Conservation (phyloP, 495 filamentous ascomycete species). For the Penicillium angulare region DNA sequence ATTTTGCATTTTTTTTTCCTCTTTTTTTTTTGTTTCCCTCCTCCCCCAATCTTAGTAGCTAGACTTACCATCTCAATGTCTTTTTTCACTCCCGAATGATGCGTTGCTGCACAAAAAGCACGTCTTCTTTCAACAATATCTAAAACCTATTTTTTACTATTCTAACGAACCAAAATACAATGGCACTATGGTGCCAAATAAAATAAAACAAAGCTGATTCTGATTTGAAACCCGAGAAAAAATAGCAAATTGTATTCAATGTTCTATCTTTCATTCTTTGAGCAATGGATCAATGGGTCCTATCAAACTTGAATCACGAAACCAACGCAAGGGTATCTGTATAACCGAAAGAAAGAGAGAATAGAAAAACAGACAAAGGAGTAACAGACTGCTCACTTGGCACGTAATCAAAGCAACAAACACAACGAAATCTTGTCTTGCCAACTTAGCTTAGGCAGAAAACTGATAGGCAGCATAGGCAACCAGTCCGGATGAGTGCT, state of each 20-base stretch:
- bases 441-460: too few species aligned
- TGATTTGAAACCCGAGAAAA: background rate
- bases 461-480: too few species aligned
- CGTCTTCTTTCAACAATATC: slow-evolving; percentile 20
- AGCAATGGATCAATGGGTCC: too few species aligned
- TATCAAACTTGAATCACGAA: too few species aligned
- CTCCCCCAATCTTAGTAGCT: slow-evolving; percentile 43
- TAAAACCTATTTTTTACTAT: background rate
- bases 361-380: background rate
- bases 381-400: too few species aligned
- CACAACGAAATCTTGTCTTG: too few species aligned
- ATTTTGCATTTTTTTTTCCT: slow-evolving; percentile 39
- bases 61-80: slow-evolving; percentile 42
- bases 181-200: background rate
- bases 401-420: too few species aligned
- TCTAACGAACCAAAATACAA: background rate
- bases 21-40: slow-evolving; percentile 27
- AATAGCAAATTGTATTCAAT: background rate
- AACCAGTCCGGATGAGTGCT: too few species aligned
- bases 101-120: slow-evolving; percentile 19
- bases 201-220: background rate
- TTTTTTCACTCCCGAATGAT: slow-evolving; percentile 24
- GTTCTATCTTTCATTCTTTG: background rate
- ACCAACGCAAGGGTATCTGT: background rate
- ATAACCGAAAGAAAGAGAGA: background rate